Percentiles rank a stretch among this genome's conserved stretches.
These are phyloP conservation scores for Aspergillus diversus DNA, from an alignment of 495 filamentous ascomycete species.

Conservation along the genomic window DNA sequence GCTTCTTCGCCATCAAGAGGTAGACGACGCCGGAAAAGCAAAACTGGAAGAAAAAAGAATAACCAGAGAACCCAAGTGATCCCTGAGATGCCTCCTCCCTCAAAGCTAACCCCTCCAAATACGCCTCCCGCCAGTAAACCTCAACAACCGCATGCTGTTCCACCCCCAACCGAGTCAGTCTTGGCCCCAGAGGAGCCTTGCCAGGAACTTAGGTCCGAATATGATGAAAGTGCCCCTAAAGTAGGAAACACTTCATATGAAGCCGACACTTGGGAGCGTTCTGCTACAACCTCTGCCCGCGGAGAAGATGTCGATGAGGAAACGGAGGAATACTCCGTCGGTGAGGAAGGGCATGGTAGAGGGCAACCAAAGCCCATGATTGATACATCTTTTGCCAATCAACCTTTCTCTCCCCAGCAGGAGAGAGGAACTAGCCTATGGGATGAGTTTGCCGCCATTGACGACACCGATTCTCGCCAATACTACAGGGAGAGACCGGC, in stretches of 20 bases:
- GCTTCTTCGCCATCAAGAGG: conserved; percentile 18
- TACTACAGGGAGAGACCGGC: conserved; percentile 19
- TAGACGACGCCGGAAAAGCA: conserved; percentile 32
- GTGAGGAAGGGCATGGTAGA: conserved; percentile 5
- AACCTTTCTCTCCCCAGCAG: conserved; percentile 33
- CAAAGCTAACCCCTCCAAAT: conserved; percentile 45
- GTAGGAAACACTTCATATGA: conserved; percentile 15
- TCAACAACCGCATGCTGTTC: conserved; percentile 12
- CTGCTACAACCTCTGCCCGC: conserved; percentile 13
- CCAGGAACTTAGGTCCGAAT: background rate
- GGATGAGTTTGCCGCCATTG: conserved; percentile 45
- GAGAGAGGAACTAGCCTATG: conserved; percentile 43
- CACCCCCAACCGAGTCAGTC: conserved; percentile 16
- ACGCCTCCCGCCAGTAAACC: conserved; percentile 38
- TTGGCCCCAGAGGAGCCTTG: conserved; percentile 18
- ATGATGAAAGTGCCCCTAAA: conserved; percentile 8
- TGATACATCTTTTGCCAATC: conserved; percentile 49
- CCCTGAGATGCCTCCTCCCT: conserved; percentile 22
- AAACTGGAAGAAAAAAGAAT: conserved; percentile 35
- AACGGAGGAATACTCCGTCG: background rate
- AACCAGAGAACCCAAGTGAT: conserved; percentile 8
- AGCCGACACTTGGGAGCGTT: conserved; percentile 18
- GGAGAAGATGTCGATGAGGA: conserved; percentile 17
- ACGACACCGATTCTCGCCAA: conserved; percentile 37
- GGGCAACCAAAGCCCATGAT: conserved; percentile 36